Evolutionary conservation across 2,329 filamentous ascomycete species (phyloP).

Genomic region (Sporothrix brasiliensis): DNA sequence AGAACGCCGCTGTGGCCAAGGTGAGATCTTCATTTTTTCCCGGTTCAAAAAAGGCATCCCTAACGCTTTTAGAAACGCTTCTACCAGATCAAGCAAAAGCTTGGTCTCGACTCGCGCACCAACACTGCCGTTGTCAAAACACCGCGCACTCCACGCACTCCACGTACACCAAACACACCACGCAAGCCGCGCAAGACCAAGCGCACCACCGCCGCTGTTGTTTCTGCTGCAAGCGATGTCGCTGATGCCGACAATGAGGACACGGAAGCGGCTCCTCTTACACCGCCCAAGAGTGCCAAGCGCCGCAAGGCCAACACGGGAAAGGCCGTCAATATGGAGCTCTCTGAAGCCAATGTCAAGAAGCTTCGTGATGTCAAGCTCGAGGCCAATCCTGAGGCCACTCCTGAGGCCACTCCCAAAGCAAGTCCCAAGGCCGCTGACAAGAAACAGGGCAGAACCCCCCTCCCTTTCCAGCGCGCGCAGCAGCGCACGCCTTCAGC

Average conservation of each 20-base stretch:
- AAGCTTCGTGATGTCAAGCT: background rate
- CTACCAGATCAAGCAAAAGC: slow-evolving; percentile 54
- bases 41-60: too few species aligned
- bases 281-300: slow-evolving; percentile 29
- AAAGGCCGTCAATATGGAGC: slow-evolving; percentile 5
- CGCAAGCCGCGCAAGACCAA: background rate
- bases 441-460: slow-evolving; percentile 7
- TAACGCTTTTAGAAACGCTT: slow-evolving; percentile 45
- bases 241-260: background rate
- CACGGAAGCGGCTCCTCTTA: background rate
- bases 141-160: slow-evolving; percentile 20
- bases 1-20: slow-evolving; percentile 51
- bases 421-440: background rate
- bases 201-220: background rate
- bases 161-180: background rate
- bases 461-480: background rate
- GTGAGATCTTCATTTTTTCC: slow-evolving; percentile 38
- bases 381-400: too few species aligned
- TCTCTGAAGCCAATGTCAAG: slow-evolving; percentile 19
- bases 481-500: slow-evolving; percentile 2
- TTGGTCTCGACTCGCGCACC: slow-evolving; percentile 43
- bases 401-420: too few species aligned
- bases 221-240: background rate
- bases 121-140: background rate
- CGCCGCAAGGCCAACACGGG: slow-evolving; percentile 33